These are phyloP conservation scores for Cryptosporidium parvum DNA, from an alignment of 169 alveolate species.

Conservation along the genomic window DNA sequence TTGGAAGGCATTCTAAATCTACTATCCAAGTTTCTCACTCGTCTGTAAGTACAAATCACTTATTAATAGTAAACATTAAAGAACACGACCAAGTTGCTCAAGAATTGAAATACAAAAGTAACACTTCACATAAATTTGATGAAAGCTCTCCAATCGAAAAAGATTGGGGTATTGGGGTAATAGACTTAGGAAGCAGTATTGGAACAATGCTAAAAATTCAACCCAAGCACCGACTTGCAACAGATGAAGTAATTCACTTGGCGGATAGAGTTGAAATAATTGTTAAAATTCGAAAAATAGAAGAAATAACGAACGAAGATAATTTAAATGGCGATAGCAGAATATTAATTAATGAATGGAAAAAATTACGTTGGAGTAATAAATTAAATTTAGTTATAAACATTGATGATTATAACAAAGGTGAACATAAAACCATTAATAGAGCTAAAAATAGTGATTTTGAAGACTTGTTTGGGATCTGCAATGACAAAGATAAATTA, in stretches of 20 bases:
- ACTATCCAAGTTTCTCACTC: conserved; percentile 90
- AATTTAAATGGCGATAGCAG: conserved; percentile 8
- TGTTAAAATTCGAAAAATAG: conserved; percentile 20
- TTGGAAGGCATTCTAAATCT: conserved; percentile 90
- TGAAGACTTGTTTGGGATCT: background rate
- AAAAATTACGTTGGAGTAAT: conserved; percentile 70
- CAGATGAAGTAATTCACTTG: conserved; percentile 54
- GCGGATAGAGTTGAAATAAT: conserved; percentile 70
- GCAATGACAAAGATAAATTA: background rate
- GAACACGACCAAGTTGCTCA: conserved; percentile 40
- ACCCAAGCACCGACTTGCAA: conserved; percentile 26
- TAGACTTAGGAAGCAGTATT: conserved; percentile 90
- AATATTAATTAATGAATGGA: conserved; percentile 38
- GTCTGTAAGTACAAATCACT: conserved; percentile 89
- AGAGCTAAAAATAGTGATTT: background rate
- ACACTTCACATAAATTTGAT: background rate
- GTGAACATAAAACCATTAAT: background rate
- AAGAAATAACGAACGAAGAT: conserved; percentile 4
- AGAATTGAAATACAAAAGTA: background rate
- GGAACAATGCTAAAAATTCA: conserved; percentile 87
- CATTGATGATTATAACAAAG: conserved; percentile 19
- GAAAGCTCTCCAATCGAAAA: background rate
- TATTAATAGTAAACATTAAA: conserved; percentile 82
- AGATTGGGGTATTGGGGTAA: conserved; percentile 66
- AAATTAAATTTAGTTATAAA: conserved; percentile 44